Conservation (phyloP, 2,329 filamentous ascomycete genomes). For the Graphilbum sp. region DNA sequence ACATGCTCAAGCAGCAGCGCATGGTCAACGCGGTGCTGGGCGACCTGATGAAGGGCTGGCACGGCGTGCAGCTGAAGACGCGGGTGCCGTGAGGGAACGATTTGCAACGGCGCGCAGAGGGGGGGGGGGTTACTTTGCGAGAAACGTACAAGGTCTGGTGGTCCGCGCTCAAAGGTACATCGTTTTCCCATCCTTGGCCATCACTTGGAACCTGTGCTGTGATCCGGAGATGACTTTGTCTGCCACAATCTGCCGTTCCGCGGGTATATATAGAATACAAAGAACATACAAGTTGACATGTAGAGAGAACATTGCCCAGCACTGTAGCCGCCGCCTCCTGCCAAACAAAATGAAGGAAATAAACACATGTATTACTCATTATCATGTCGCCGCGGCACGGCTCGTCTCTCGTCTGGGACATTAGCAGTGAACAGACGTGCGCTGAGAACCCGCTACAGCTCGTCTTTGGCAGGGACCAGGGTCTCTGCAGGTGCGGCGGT, state of each 20-base stretch:
- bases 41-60: slow-evolving; percentile 66
- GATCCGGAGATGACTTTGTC: too few relatives aligned
- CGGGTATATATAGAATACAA: slow-evolving; percentile 1
- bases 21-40: slow-evolving; percentile 61
- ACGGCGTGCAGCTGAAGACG: slow-evolving; percentile 68
- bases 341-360: not conserved
- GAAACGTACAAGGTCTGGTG: too few relatives aligned
- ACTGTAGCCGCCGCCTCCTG: too few relatives aligned
- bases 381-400: not conserved
- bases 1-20: slow-evolving; percentile 66
- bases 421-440: not conserved
- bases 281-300: not conserved
- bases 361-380: not conserved
- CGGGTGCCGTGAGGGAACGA: slow-evolving; percentile 25
- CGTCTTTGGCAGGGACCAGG: not conserved
- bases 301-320: not conserved
- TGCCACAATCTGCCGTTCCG: too few relatives aligned
- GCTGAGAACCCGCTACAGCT: not conserved
- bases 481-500: not conserved
- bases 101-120: not conserved
- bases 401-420: not conserved
- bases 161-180: too few relatives aligned
- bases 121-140: not conserved
- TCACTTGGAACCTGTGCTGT: too few relatives aligned
- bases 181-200: too few relatives aligned